A percentile compares a stretch with the other conserved stretches of the same genome.
Conservation (phyloP, 1,284 basidiomycete species). For the Sanguinoderma infundibulare region DNA sequence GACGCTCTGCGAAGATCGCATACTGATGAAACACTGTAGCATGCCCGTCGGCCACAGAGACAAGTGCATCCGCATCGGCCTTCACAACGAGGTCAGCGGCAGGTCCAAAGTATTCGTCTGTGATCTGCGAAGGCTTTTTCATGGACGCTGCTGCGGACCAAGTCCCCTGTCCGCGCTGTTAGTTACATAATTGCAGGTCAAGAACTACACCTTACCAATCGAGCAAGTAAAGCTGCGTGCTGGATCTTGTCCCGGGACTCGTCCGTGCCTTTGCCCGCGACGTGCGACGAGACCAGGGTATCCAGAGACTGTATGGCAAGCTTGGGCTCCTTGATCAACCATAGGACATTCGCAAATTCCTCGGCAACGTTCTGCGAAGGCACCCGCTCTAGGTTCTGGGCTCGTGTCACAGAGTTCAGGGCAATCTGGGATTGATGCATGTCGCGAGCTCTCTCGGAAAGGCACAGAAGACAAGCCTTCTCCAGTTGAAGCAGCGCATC, state of each 20-base stretch:
- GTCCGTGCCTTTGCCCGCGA: constrained; percentile 4
- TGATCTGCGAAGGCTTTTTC: constrained; percentile 81
- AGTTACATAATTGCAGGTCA: background rate
- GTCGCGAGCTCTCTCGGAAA: constrained; percentile 78
- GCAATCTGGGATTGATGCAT: constrained; percentile 81
- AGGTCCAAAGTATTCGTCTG: constrained; percentile 68
- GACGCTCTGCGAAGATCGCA: constrained; percentile 88
- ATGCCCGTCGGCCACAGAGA: constrained; percentile 37
- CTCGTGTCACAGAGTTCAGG: constrained; percentile 83
- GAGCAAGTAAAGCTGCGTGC: constrained; percentile 59
- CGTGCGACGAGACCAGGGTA: constrained; percentile 42
- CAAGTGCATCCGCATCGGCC: constrained; percentile 13
- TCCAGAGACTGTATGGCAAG: constrained; percentile 81
- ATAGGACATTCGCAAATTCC: constrained; percentile 91
- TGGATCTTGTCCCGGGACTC: constrained; percentile 26
- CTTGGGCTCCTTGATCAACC: constrained; percentile 86
- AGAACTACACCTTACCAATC: constrained; percentile 51
- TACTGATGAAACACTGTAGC: constrained; percentile 83
- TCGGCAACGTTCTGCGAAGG: constrained; percentile 63
- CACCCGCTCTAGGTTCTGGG: constrained; percentile 62
- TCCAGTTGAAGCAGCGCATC: constrained; percentile 65
- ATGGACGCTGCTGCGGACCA: constrained; percentile 91
- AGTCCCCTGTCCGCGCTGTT: constrained; percentile 60
- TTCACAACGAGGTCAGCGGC: constrained; percentile 53
- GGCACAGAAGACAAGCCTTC: constrained; percentile 68